Evolutionary conservation across 495 filamentous ascomycete genomes (phyloP).

Genomic region (Penicillium angulare): DNA sequence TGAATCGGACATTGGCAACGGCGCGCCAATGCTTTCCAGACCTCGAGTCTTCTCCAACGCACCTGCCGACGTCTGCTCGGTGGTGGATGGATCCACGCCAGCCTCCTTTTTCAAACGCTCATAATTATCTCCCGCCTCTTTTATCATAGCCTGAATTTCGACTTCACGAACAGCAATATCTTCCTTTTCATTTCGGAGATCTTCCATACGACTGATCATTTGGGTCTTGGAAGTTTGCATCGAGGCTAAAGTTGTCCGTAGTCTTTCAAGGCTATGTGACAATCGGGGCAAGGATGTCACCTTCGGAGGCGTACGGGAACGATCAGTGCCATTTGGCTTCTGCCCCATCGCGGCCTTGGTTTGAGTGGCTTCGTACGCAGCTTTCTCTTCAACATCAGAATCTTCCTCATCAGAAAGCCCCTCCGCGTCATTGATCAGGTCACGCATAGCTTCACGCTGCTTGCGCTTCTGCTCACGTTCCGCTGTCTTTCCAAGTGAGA

Average conservation of each 20-base stretch:
- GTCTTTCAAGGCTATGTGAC: conserved; percentile 45
- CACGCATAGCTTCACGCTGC: conserved; percentile 74
- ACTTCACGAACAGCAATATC: conserved; percentile 72
- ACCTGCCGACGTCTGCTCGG: conserved; percentile 25
- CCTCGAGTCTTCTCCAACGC: conserved; percentile 38
- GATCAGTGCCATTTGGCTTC: conserved; percentile 42
- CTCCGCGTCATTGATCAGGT: conserved; percentile 82
- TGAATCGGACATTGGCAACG: conserved; percentile 25
- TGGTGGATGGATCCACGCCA: conserved; percentile 34
- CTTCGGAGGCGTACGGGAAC: conserved; percentile 55
- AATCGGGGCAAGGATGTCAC: conserved; percentile 58
- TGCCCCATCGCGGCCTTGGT: conserved; percentile 76
- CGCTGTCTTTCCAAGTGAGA: conserved; percentile 75
- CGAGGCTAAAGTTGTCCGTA: conserved; percentile 50
- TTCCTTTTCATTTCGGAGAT: conserved; percentile 60
- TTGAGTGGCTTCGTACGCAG: conserved; percentile 87
- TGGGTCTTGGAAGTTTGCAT: conserved; percentile 55
- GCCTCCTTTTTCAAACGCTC: conserved; percentile 57
- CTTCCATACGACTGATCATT: conserved; percentile 59
- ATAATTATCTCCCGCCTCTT: conserved; percentile 80
- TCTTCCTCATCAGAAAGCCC: conserved; percentile 62
- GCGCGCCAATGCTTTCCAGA: conserved; percentile 41
- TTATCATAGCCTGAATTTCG: conserved; percentile 77
- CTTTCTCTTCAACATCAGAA: conserved; percentile 74
- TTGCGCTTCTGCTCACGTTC: conserved; percentile 69